phyloP scores from a whole-genome alignment of 305 asterid genomes.

The Euphrasia arctica region DNA sequence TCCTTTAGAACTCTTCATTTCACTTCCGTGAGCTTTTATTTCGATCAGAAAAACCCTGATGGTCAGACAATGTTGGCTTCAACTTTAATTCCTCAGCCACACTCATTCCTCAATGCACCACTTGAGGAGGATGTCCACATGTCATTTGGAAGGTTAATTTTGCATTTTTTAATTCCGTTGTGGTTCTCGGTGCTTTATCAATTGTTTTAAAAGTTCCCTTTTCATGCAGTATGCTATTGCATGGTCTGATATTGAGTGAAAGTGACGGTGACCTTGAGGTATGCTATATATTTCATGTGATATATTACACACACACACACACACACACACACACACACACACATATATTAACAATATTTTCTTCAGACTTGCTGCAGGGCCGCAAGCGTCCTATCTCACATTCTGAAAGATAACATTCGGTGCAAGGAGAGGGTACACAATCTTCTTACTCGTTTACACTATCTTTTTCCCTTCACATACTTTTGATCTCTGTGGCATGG shows the following conservation, averaged over 20 bases:
- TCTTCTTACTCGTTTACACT: conserved; percentile 22
- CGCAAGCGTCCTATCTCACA: conserved; percentile 85
- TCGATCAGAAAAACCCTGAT: conserved; percentile 72
- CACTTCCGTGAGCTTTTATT: conserved; percentile 21
- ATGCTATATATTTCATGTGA: conserved; percentile 20
- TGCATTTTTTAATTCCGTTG: conserved; percentile 16
- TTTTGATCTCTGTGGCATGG: background rate
- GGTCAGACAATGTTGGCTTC: conserved; percentile 93
- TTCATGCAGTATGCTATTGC: conserved; percentile 85
- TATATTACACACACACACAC: no score
- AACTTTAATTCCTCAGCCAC: conserved; percentile 83
- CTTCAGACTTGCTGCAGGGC: conserved; percentile 96
- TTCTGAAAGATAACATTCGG: conserved; percentile 69
- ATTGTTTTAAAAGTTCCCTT: conserved; percentile 23
- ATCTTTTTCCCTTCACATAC: conserved; percentile 2
- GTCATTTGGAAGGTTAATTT: conserved; percentile 86
- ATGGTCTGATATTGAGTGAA: conserved; percentile 81
- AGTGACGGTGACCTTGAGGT: conserved; percentile 96
- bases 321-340: no score
- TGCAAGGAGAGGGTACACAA: conserved; percentile 86
- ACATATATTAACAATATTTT: conserved; percentile 3
- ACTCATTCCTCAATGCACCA: conserved; percentile 58
- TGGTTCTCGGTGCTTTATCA: conserved; percentile 16
- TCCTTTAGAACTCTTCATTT: conserved; percentile 15
- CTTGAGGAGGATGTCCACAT: conserved; percentile 83